Conservation (phyloP, 2,329 filamentous ascomycete species). For the Immersiporthe knoxdaviesiana region DNA sequence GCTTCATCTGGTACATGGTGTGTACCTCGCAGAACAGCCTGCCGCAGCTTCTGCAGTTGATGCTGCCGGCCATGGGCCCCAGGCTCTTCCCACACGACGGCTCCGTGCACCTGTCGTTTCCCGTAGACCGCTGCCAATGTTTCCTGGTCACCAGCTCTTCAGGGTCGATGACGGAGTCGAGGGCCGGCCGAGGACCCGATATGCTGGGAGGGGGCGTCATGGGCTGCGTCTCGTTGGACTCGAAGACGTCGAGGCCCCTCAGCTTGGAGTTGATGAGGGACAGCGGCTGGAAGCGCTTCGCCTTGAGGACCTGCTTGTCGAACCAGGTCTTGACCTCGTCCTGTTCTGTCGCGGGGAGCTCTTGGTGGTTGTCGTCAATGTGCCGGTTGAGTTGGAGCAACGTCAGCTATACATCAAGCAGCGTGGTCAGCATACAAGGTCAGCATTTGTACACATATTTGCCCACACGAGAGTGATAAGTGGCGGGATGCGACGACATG, state of each 20-base stretch:
- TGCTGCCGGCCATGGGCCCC: conserved; percentile 76
- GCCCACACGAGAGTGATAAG: background rate
- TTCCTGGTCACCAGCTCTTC: conserved; percentile 86
- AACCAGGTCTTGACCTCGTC: conserved; percentile 98
- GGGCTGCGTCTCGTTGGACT: conserved; percentile 75
- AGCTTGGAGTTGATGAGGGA: conserved; percentile 92
- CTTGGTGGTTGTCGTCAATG: conserved; percentile 87
- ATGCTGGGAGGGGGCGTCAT: conserved; percentile 42
- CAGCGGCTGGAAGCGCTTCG: conserved; percentile 89
- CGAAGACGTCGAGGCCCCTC: conserved; percentile 89
- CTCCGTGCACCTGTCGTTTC: conserved; percentile 82
- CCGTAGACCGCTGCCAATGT: conserved; percentile 83
- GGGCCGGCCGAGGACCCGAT: conserved; percentile 42
- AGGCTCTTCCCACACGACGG: conserved; percentile 81
- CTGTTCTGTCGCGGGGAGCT: conserved; percentile 84
- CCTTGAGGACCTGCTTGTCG: conserved; percentile 90
- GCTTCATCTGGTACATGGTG: conserved; percentile 99
- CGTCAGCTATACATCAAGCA: conserved; percentile 72
- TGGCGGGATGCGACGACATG: background rate
- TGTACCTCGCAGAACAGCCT: conserved; percentile 95
- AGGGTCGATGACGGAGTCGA: conserved; percentile 65
- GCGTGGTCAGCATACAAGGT: conserved; percentile 30
- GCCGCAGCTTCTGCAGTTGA: conserved; percentile 94
- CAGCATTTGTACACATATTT: background rate
- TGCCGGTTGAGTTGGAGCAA: conserved; percentile 85